Percentiles rank a stretch among this genome's conserved stretches.
Conservation (phyloP, 805 yeast genomes). For the Candida sphagnicola region DNA sequence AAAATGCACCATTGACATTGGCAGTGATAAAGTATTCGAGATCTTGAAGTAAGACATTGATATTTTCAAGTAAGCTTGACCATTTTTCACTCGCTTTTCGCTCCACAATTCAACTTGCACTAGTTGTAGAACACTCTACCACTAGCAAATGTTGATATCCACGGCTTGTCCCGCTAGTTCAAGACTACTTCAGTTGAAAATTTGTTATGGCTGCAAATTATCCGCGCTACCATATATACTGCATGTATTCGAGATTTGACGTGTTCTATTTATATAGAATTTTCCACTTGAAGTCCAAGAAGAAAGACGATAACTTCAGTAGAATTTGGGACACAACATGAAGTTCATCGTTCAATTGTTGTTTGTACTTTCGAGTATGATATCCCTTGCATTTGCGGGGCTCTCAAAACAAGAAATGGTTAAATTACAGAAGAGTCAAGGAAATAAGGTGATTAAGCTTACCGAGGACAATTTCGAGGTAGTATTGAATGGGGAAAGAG, state of each 20-base stretch:
- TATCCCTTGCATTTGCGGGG: conserved; percentile 17
- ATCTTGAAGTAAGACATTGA: too few relatives aligned
- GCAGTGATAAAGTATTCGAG: conserved; percentile 17
- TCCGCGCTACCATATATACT: background rate
- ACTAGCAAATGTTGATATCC: too few relatives aligned
- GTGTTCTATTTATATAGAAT: background rate
- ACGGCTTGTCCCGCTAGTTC: too few relatives aligned
- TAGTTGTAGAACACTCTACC: too few relatives aligned
- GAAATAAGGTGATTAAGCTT: conserved; percentile 26
- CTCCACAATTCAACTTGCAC: too few relatives aligned
- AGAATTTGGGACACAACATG: background rate
- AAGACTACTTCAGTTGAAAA: too few relatives aligned
- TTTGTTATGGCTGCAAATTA: background rate
- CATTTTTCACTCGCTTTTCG: background rate
- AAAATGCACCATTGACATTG: conserved; percentile 32
- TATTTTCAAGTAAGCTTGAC: background rate
- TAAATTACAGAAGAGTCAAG: conserved; percentile 13
- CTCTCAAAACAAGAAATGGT: conserved; percentile 20
- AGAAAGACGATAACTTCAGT: background rate
- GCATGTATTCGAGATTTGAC: background rate
- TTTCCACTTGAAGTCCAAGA: background rate
- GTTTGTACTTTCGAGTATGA: conserved; percentile 10
- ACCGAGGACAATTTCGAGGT: conserved; percentile 59
- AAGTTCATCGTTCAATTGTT: background rate
- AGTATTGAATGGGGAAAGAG: conserved; percentile 60